Base-by-base conservation (phyloP, 164 flowering plant species). In the Annona squamosa region DNA sequence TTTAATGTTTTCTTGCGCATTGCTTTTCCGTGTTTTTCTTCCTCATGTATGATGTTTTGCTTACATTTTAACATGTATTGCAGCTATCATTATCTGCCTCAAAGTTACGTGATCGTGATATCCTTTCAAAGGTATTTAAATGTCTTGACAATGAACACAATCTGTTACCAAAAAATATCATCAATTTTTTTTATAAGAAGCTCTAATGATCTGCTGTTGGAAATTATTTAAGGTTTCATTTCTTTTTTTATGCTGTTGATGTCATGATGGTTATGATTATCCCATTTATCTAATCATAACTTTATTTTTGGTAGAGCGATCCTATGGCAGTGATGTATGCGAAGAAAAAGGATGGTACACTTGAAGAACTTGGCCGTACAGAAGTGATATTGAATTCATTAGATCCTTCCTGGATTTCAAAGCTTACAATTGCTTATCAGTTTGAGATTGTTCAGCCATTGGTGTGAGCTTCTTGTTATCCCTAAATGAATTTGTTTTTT, bases 51-150 rank as follows among this genome's bases (percentile, higher is more conserved):
- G 37, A 7, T 45, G 74, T 45, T 68, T 81, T 62, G 72, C 59
- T 52, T 72, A 47, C 74, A 52, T 70, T 9, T 72, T 42, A 37
- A 65, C 63, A 46, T 62, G 63, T 69, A 68, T 41, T 59, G 82
- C 92, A 93, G 98, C 76, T 93, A 68, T 90, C 98, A 65, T 73
- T 89, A 26, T 89, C 94, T 76, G 98, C 95, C 12, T 72, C 90
- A 68, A 84, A 81, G 74, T 85, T 93, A 83, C 88, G 85, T 67
- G 94, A 91, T 78, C 80, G 84, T 47, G 98, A 90, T 77, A 80
- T 85, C 69, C 81, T 91, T 68, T 91, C 93, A 77, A 91, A 91
- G 97, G 98, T 93, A 77, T 66, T 84, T 75, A 72, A 26, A 26
- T 26, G 1, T 26, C 37, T 26, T 26, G 16, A 5, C 41, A n/a